Evolutionary conservation across 257 asterid species (phyloP).

Genomic region (Solanum verrucosum): DNA sequence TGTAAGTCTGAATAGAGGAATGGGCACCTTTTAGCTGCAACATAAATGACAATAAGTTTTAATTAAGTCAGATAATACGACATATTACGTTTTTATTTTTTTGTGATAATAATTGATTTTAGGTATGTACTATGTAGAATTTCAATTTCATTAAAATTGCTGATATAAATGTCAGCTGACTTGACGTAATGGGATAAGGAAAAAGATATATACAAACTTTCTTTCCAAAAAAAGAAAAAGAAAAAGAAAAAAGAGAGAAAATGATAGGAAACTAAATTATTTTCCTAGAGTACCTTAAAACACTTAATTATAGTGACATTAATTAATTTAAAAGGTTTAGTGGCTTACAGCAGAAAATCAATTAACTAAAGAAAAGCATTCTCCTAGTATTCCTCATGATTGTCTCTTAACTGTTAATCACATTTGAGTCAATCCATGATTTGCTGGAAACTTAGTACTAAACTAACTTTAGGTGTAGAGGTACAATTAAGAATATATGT

Average conservation of each 20-base stretch:
- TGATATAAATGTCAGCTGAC: background rate
- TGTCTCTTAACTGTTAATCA: background rate
- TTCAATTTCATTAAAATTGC: background rate
- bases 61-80: background rate
- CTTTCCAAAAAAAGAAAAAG: background rate
- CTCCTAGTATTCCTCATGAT: background rate
- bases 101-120: background rate
- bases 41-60: background rate
- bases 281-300: background rate
- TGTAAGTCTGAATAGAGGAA: background rate
- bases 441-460: background rate
- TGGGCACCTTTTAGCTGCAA: background rate
- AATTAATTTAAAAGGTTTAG: background rate
- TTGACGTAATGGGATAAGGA: background rate
- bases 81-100: background rate
- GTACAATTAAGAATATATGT: background rate
- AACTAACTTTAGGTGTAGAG: background rate
- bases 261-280: background rate
- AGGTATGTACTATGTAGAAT: background rate
- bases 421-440: background rate
- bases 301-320: background rate
- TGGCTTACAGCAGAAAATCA: background rate
- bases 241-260: background rate
- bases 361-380: background rate
- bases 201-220: background rate